Conservation (phyloP, 208 protist species). For the Leishmania aethiopica region DNA sequence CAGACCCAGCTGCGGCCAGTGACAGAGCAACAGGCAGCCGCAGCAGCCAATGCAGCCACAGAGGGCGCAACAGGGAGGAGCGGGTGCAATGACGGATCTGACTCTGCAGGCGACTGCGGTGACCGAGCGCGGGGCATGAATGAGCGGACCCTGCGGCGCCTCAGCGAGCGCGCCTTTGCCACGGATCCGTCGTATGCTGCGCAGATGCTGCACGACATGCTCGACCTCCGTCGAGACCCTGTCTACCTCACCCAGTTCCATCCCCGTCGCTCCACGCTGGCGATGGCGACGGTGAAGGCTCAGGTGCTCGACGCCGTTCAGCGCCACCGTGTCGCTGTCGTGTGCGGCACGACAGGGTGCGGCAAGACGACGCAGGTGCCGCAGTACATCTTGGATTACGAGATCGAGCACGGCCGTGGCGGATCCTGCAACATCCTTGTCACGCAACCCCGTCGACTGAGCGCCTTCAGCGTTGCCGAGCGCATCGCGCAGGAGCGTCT, state of each 20-base stretch:
- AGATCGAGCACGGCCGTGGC: conserved; percentile 53
- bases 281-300: conserved; percentile 51
- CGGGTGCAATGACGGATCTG: background rate
- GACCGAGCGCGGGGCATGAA: background rate
- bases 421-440: conserved; percentile 82
- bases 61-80: background rate
- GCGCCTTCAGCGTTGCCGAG: conserved; percentile 97
- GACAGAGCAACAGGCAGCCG: conserved; percentile 14
- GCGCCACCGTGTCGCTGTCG: conserved; percentile 80
- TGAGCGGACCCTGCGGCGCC: conserved; percentile 20
- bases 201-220: conserved; percentile 40
- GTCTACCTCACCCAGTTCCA: conserved; percentile 61
- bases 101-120: background rate
- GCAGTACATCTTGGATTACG: conserved; percentile 91
- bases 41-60: conserved; percentile 8
- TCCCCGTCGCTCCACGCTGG: conserved; percentile 60
- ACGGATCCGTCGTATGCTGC: conserved; percentile 38
- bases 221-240: conserved; percentile 39
- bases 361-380: conserved; percentile 94
- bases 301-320: conserved; percentile 60
- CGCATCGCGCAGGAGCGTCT: conserved; percentile 97
- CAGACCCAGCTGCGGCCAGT: conserved; percentile 15
- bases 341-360: conserved; percentile 90
- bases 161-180: conserved; percentile 17
- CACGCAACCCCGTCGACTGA: conserved; percentile 98